A percentile compares a stretch with the other conserved stretches of the same genome.
phyloP scores from a whole-genome alignment of 495 filamentous ascomycete genomes.

The Xylaria telfairii region DNA sequence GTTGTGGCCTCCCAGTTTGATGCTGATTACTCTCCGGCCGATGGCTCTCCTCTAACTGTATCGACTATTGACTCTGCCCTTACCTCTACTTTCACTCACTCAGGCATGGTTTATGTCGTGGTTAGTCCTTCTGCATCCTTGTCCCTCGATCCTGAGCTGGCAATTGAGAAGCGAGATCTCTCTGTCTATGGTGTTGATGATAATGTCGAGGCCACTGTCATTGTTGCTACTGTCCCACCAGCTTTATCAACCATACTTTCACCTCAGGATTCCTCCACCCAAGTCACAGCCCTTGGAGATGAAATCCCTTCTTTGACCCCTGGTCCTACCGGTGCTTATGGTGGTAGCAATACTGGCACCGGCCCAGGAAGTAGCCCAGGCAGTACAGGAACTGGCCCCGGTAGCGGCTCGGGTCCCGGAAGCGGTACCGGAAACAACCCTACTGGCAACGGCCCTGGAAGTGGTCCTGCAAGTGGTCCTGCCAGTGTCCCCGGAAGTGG shows the following conservation, averaged over 20 bases:
- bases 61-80: not conserved
- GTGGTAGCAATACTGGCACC: constrained; percentile 4
- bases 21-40: not conserved
- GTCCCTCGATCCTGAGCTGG: not conserved
- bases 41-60: not conserved
- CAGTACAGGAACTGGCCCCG: constrained; percentile 3
- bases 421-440: not conserved
- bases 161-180: constrained; percentile 16
- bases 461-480: not conserved
- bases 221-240: constrained; percentile 19
- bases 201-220: constrained; percentile 11
- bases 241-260: constrained; percentile 21
- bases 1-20: constrained; percentile 11
- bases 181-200: not conserved
- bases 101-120: constrained; percentile 18
- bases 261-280: constrained; percentile 3
- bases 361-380: constrained; percentile 4
- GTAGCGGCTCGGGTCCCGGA: not conserved
- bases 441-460: constrained; percentile 1
- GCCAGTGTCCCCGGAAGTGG: not conserved
- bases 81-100: constrained; percentile 16
- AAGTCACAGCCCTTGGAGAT: not conserved
- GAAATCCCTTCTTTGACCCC: not conserved
- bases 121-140: not conserved
- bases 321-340: constrained; percentile 17